These are phyloP conservation scores for Harrya chromipes DNA, from an alignment of 768 basidiomycete species.

Conservation along the genomic window DNA sequence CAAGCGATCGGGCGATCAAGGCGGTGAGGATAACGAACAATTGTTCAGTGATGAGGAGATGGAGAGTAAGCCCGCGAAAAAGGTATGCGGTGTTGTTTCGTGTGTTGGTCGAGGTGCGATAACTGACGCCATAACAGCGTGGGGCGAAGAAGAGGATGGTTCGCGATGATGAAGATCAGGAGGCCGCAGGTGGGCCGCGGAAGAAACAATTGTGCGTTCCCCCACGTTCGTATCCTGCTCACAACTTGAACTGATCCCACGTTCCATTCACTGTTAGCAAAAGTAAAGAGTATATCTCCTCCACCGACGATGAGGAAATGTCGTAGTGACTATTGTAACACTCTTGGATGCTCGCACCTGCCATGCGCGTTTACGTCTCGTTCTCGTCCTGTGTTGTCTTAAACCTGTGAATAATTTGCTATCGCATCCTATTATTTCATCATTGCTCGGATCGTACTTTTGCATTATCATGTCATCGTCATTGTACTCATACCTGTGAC, in stretches of 20 bases:
- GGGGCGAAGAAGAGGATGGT: slow-evolving; percentile 71
- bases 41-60: slow-evolving; percentile 72
- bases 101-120: too few species aligned
- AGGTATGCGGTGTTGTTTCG: slow-evolving; percentile 42
- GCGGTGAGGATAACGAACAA: slow-evolving; percentile 56
- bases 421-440: too few species aligned
- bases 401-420: too few species aligned
- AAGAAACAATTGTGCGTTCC: slow-evolving; percentile 73
- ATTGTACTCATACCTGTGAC: too few species aligned
- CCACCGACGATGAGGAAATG: slow-evolving; percentile 81
- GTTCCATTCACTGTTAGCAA: slow-evolving; percentile 49
- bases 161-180: slow-evolving; percentile 77
- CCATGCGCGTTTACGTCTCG: too few species aligned
- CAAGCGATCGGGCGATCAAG: slow-evolving; percentile 50
- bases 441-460: too few species aligned
- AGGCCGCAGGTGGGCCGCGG: slow-evolving; percentile 54
- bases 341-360: too few species aligned
- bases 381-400: too few species aligned
- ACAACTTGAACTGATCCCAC: background rate
- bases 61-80: slow-evolving; percentile 56
- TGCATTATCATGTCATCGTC: too few species aligned
- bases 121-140: slow-evolving; percentile 27
- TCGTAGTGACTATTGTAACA: slow-evolving; percentile 36
- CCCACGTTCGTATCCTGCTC: background rate
- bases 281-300: slow-evolving; percentile 83